phyloP scores from a whole-genome alignment of 2,329 filamentous ascomycete genomes.

The Onygenales sp. region DNA sequence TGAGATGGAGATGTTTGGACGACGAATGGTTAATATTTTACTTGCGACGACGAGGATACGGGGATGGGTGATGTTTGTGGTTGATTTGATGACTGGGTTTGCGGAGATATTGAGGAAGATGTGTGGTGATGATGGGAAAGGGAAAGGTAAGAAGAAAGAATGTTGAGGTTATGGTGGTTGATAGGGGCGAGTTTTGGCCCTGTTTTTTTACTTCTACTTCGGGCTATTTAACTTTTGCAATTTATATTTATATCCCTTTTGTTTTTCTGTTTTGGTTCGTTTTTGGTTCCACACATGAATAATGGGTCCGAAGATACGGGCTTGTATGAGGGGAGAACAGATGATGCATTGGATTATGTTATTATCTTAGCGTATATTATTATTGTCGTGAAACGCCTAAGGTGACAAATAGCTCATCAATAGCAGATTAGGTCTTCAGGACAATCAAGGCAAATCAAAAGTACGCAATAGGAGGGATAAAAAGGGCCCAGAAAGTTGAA shows the following conservation, averaged over 20 bases:
- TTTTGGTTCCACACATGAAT: background rate
- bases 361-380: no score
- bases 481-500: background rate
- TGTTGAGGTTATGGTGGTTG: background rate
- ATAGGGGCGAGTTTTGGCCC: background rate
- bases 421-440: no score
- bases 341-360: no score
- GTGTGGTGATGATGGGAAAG: background rate
- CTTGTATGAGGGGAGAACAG: no score
- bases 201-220: background rate
- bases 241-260: background rate
- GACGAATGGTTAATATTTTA: conserved; percentile 44
- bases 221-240: background rate
- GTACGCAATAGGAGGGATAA: background rate
- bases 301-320: no score
- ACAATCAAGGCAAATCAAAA: no score
- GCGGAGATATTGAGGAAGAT: background rate
- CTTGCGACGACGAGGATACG: background rate
- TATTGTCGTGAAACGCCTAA: no score
- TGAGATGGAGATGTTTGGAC: conserved; percentile 47
- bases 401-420: no score
- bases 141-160: background rate
- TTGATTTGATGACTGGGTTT: background rate
- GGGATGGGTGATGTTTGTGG: background rate
- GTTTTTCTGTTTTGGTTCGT: background rate